A percentile compares a stretch with the other conserved stretches of the same genome.
Conservation (phyloP, 805 yeast genomes). For the Yarrowia divulgata region DNA sequence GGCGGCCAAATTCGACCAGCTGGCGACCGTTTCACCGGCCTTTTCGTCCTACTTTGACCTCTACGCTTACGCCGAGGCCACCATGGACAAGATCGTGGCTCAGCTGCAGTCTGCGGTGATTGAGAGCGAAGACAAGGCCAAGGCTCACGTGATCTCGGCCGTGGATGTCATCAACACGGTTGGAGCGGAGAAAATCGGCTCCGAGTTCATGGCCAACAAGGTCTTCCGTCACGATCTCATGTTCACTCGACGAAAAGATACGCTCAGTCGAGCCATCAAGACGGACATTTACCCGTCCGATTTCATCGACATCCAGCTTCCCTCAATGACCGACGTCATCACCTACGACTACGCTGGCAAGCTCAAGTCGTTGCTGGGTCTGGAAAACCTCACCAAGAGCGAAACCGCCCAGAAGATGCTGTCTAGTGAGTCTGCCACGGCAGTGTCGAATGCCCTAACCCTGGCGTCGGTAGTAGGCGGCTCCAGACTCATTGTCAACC, state of each 20-base stretch:
- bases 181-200: conserved; percentile 72
- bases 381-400: conserved; percentile 8
- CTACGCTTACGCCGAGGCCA: conserved; percentile 70
- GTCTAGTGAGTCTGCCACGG: conserved; percentile 29
- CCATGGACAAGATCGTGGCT: conserved; percentile 72
- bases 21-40: conserved; percentile 42
- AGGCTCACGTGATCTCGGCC: conserved; percentile 61
- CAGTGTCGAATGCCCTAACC: conserved; percentile 46
- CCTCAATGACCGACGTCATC: conserved; percentile 37
- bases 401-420: conserved; percentile 26
- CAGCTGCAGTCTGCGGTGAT: conserved; percentile 69
- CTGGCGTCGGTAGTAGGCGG: conserved; percentile 47
- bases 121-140: conserved; percentile 73
- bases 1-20: conserved; percentile 57
- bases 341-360: conserved; percentile 27
- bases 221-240: conserved; percentile 69
- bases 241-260: conserved; percentile 80
- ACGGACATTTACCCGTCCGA: conserved; percentile 71
- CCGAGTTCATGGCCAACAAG: conserved; percentile 57
- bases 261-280: conserved; percentile 62
- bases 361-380: conserved; percentile 5
- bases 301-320: conserved; percentile 75
- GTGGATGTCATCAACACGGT: conserved; percentile 67
- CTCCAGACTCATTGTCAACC: conserved; percentile 44
- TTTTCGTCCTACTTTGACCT: conserved; percentile 53